These are phyloP conservation scores for Vaccinium vitisidaea DNA, from an alignment of 148 eudicot genomes.

Conservation along the genomic window DNA sequence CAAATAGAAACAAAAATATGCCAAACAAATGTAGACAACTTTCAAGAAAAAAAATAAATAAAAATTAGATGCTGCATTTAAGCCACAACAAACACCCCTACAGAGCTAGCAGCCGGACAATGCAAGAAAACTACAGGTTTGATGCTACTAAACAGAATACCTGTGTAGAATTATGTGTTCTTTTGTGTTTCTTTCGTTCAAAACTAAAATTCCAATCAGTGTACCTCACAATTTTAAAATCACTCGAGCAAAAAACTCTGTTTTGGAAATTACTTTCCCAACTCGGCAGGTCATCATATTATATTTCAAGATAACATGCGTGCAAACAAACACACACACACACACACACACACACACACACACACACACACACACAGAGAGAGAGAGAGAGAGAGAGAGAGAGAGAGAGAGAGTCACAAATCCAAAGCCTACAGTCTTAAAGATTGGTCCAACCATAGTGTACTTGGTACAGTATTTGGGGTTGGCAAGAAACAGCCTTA, in stretches of 20 bases:
- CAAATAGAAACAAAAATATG: neutral
- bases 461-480: slow-evolving; percentile 34
- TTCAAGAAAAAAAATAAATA: neutral
- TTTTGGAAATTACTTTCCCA: too few relatives aligned
- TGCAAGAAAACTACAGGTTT: neutral
- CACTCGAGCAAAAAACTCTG: neutral
- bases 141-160: neutral
- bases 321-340: too few relatives aligned
- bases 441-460: slow-evolving; percentile 26
- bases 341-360: neutral
- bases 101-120: neutral
- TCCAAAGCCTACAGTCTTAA: slow-evolving; percentile 37
- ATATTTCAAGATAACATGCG: neutral
- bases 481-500: slow-evolving; percentile 25
- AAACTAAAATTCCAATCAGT: too few relatives aligned
- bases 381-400: neutral
- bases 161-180: neutral
- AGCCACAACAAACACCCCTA: neutral
- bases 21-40: neutral
- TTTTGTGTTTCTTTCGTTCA: neutral
- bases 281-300: neutral
- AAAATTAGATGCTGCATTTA: neutral
- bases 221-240: too few relatives aligned
- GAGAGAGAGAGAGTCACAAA: slow-evolving; percentile 27
- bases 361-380: neutral